These are phyloP conservation scores for Gyromitra esculenta DNA, from an alignment of 2,329 filamentous ascomycete species.

Conservation along the genomic window DNA sequence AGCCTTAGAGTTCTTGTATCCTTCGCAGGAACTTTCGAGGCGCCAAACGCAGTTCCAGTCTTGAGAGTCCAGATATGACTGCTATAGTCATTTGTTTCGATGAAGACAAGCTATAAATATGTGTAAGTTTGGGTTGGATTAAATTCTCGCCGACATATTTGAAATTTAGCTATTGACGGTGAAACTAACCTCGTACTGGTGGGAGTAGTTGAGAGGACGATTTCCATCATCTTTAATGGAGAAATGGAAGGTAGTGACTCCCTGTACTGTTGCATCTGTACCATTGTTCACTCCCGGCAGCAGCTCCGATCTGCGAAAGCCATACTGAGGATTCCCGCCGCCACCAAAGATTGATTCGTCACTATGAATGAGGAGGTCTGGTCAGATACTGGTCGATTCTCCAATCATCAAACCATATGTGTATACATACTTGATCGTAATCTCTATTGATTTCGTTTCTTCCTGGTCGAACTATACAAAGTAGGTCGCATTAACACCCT, in stretches of 20 bases:
- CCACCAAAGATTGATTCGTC: conserved; percentile 71
- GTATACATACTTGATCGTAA: conserved; percentile 64
- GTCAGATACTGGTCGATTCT: neutral
- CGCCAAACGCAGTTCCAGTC: conserved; percentile 66
- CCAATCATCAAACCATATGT: neutral
- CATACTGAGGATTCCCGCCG: conserved; percentile 65
- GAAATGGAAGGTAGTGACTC: conserved; percentile 72
- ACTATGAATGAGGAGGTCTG: neutral
- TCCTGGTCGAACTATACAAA: conserved; percentile 63
- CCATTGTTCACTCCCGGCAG: conserved; percentile 65
- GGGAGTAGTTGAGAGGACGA: conserved; percentile 68
- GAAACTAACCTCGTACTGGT: conserved; percentile 70
- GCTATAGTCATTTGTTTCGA: conserved; percentile 60
- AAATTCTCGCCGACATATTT: conserved; percentile 58
- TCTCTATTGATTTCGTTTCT: conserved; percentile 64
- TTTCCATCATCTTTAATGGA: conserved; percentile 67
- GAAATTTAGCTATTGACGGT: conserved; percentile 61
- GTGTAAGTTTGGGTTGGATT: conserved; percentile 61
- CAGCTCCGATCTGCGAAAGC: conserved; percentile 71
- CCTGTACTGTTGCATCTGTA: conserved; percentile 65
- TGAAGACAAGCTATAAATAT: conserved; percentile 62
- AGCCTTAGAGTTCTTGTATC: conserved; percentile 63
- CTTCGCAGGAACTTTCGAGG: conserved; percentile 56
- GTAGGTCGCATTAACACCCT: conserved; percentile 11
- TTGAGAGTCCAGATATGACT: conserved; percentile 65